Evolutionary conservation across 805 yeast genomes (phyloP), one percentile per base, ranked within the genome.

Genomic region (Debaryomyces castellii): DNA sequence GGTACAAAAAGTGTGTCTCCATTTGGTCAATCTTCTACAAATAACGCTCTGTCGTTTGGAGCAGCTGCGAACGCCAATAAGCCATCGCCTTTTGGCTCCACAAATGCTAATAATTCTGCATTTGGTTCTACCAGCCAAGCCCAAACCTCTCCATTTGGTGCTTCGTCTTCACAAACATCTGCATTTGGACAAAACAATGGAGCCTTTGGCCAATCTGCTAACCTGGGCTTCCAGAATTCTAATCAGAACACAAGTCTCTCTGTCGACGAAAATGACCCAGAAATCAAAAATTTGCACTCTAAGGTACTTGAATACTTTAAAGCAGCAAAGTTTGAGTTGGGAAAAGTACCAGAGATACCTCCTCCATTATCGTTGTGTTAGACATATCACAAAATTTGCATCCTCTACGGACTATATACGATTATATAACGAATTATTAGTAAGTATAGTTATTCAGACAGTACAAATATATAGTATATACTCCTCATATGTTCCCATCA

Each of bases 331-430:
- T 87, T 87, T 51, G 57, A 62, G n/a, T 54, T 86, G 25, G 92
- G 91, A 0, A 63, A 65, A 21, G 80, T 87, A 2, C 95, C 95
- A 0, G 92, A 85, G 47, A 54, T 80, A 5, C 82, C 89, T 2
- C 94, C 95, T 5, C 90, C 94, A 2, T 17, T 40, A 17, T 30
- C 46, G 20, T 43, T 55, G 14, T 50, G 57, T 41, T 39, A 24
- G n/a, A n/a, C 16, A 5, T 17, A 14, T 14, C 34, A 30, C 34
- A 30, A 7, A 16, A 30, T 30, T 30, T 30, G 34, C 34, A 30
- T 30, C 34, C n/a, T n/a, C n/a, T n/a, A n/a, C n/a, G n/a, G n/a
- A n/a, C n/a, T 30, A 30, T 30, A 30, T 30, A 30, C 34, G 8
- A 10, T 30, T 30, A 30, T 30, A 30, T 30, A 30, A 17, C 34